phyloP scores from a whole-genome alignment of 2,329 filamentous ascomycete species.

The Tolypocladium amazonense region DNA sequence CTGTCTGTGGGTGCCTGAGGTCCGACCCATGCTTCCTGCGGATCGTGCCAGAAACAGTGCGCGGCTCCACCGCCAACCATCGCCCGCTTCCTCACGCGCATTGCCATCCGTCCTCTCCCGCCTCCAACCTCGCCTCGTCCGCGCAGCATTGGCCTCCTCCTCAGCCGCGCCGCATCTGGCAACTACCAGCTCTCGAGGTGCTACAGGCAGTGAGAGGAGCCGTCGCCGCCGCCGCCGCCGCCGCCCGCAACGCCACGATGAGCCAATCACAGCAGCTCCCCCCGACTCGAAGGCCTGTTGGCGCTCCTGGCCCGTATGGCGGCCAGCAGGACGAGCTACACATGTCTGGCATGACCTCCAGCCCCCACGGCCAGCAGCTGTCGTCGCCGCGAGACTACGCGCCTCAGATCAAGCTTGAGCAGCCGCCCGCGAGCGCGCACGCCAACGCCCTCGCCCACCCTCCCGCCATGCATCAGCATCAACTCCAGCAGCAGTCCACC shows the following conservation, averaged over 20 bases:
- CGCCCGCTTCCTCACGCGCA: background rate
- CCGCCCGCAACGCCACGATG: constrained; percentile 13
- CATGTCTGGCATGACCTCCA: constrained; percentile 32
- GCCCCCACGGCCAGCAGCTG: constrained; percentile 25
- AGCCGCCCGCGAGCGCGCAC: constrained; percentile 11
- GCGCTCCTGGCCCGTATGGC: constrained; percentile 10
- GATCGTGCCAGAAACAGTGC: background rate
- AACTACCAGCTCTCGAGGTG: background rate
- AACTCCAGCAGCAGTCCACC: constrained; percentile 21
- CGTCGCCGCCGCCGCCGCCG: background rate
- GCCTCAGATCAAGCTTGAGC: constrained; percentile 42
- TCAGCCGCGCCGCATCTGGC: background rate
- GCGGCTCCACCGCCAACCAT: background rate
- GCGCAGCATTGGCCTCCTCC: background rate
- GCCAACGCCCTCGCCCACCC: constrained; percentile 21
- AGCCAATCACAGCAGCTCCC: constrained; percentile 30
- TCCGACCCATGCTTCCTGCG: background rate
- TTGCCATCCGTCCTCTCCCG: background rate
- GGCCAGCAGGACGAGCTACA: constrained; percentile 42
- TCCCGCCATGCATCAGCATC: constrained; percentile 8
- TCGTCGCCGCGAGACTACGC: constrained; percentile 38
- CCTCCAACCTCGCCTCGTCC: background rate
- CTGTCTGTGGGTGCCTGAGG: background rate
- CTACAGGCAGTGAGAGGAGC: background rate
- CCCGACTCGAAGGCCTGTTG: constrained; percentile 15